These are phyloP conservation scores for Phanerodontia chrysosporium DNA, from an alignment of 768 basidiomycete species.

Conservation along the genomic window DNA sequence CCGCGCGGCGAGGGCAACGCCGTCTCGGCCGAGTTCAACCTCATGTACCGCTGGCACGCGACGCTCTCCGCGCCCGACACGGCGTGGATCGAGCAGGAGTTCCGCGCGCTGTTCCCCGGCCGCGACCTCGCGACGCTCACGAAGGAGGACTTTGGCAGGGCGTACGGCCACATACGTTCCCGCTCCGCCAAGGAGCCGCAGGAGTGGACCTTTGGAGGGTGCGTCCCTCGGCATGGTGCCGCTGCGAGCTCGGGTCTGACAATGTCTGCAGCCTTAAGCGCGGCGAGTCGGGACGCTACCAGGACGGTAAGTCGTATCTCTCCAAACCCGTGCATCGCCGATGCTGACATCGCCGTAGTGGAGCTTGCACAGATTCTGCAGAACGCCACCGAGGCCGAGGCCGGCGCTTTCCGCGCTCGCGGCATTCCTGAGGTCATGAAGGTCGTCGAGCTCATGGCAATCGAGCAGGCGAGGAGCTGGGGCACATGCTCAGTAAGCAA, in stretches of 20 bases:
- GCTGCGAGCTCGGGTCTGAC: neutral
- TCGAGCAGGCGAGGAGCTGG: conserved; percentile 64
- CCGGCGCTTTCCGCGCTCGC: conserved; percentile 65
- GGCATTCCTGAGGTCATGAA: conserved; percentile 63
- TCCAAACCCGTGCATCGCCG: neutral
- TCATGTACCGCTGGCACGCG: conserved; percentile 55
- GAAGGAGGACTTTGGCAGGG: conserved; percentile 7
- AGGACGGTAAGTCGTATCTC: neutral
- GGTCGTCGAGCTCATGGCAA: conserved; percentile 65
- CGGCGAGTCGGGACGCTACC: neutral
- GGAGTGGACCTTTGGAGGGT: conserved; percentile 6
- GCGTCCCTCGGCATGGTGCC: neutral
- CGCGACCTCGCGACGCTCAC: conserved; percentile 31
- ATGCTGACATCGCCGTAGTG: conserved; percentile 10
- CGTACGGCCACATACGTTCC: neutral
- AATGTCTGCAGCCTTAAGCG: neutral
- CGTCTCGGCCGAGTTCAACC: conserved; percentile 68
- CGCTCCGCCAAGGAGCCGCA: neutral
- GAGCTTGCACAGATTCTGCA: conserved; percentile 63
- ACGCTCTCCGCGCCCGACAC: conserved; percentile 52
- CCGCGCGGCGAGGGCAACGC: conserved; percentile 62
- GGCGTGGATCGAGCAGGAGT: conserved; percentile 47
- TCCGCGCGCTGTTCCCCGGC: conserved; percentile 39
- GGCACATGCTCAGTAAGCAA: conserved; percentile 62
- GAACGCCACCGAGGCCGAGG: conserved; percentile 52